A percentile compares a stretch with the other conserved stretches of the same genome.
Conservation (phyloP, 2,329 filamentous ascomycete genomes). For the Fusarium secorum region DNA sequence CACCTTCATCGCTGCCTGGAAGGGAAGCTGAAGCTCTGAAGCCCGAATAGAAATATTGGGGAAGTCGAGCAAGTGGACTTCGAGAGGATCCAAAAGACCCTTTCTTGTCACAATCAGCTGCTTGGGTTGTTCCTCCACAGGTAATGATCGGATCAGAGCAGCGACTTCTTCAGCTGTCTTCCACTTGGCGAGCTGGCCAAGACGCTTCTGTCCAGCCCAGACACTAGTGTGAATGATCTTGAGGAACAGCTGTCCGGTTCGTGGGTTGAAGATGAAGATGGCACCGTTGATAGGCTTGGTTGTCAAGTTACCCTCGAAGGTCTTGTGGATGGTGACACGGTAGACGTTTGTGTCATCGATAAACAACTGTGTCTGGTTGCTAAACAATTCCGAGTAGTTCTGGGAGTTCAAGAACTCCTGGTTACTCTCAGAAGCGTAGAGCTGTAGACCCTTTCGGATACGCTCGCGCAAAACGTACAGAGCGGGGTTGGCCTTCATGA, state of each 20-base stretch:
- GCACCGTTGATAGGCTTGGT: constrained; percentile 99
- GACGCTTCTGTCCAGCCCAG: constrained; percentile 98
- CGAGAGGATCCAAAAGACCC: constrained; percentile 93
- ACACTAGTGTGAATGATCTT: constrained; percentile 99
- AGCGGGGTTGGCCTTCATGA: constrained; percentile 99
- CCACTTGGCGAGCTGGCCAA: constrained; percentile 98
- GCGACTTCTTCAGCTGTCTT: constrained; percentile 99
- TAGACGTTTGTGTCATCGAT: constrained; percentile 99
- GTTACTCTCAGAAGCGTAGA: constrained; percentile 98
- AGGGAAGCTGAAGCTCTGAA: constrained; percentile 94
- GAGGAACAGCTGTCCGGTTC: constrained; percentile 94
- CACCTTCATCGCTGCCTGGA: constrained; percentile 99
- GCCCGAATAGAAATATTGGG: constrained; percentile 98
- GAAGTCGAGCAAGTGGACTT: constrained; percentile 97
- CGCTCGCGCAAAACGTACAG: constrained; percentile 96
- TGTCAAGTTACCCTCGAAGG: constrained; percentile 97
- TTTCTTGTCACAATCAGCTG: constrained; percentile 98
- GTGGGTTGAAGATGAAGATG: constrained; percentile 99
- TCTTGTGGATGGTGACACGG: constrained; percentile 99
- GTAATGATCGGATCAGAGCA: constrained; percentile 91
- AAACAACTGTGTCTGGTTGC: constrained; percentile 98
- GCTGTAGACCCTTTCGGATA: constrained; percentile 96
- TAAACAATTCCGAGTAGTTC: constrained; percentile 99
- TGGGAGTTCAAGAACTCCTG: constrained; percentile 99
- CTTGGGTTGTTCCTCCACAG: constrained; percentile 97